These are phyloP conservation scores for Rosa multiflora DNA, from an alignment of 306 rosid species.

Conservation along the genomic window DNA sequence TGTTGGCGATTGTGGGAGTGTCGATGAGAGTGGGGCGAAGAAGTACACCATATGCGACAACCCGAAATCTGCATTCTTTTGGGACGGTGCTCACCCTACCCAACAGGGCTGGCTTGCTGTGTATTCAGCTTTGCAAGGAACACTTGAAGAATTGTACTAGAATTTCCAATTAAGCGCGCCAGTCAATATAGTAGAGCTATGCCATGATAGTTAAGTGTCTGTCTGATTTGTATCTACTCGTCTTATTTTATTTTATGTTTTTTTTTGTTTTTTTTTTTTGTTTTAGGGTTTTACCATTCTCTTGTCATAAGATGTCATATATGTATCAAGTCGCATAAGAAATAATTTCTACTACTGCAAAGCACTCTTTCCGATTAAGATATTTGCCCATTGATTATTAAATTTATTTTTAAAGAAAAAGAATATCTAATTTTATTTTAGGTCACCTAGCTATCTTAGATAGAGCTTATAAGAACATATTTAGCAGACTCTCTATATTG, in stretches of 20 bases:
- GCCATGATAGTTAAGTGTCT: background rate
- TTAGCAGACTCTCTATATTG: too few species aligned
- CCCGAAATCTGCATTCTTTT: conserved; percentile 71
- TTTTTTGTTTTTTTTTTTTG: background rate
- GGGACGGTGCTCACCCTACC: conserved; percentile 83
- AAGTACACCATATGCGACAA: conserved; percentile 59
- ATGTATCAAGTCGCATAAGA: background rate
- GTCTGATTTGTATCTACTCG: background rate
- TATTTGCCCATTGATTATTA: too few species aligned
- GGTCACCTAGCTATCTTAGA: too few species aligned
- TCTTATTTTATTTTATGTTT: background rate
- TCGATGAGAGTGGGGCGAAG: conserved; percentile 46
- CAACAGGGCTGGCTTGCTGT: conserved; percentile 85
- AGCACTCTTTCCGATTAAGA: background rate
- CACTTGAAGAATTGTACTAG: conserved; percentile 29
- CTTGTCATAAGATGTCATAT: background rate
- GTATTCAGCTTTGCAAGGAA: conserved; percentile 39
- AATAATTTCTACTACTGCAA: background rate
- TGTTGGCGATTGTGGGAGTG: conserved; percentile 67
- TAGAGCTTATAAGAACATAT: too few species aligned
- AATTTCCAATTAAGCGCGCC: background rate
- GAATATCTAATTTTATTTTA: too few species aligned
- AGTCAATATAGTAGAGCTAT: background rate
- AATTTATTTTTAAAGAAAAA: too few species aligned
- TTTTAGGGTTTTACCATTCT: background rate